Percentiles rank a stretch among this genome's conserved stretches.
Evolutionary conservation across 352 stramenopile genomes (phyloP).

Genomic region (Globisporangium lucens): DNA sequence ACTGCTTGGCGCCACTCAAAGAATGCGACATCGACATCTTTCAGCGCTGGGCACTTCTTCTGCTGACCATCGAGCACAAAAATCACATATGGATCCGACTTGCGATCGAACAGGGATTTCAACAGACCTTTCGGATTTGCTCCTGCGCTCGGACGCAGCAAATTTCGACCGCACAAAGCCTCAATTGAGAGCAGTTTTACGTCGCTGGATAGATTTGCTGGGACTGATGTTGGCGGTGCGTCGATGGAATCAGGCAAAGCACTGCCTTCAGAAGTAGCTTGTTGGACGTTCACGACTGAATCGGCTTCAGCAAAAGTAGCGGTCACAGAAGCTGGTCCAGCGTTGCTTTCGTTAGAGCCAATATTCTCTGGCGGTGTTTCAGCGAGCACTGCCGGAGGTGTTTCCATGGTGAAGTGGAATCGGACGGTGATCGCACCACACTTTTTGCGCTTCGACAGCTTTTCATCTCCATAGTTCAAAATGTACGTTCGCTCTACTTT

Average conservation of each 20-base stretch:
- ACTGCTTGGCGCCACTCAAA: constrained; percentile 45
- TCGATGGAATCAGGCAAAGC: background rate
- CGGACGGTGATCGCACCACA: constrained; percentile 37
- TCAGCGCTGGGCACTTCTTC: constrained; percentile 28
- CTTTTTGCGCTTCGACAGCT: constrained; percentile 32
- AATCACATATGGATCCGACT: constrained; percentile 43
- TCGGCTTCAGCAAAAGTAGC: background rate
- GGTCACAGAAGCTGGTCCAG: background rate
- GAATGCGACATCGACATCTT: constrained; percentile 42
- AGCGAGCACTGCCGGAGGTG: background rate
- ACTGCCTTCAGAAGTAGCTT: background rate
- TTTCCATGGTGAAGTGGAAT: constrained; percentile 23
- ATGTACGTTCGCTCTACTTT: constrained; percentile 17
- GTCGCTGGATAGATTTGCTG: constrained; percentile 13
- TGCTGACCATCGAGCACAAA: constrained; percentile 28
- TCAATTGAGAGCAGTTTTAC: constrained; percentile 39
- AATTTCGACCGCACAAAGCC: constrained; percentile 28
- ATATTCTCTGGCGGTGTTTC: background rate
- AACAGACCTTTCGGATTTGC: constrained; percentile 28
- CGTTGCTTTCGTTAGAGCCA: background rate
- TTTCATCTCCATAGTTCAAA: constrained; percentile 30
- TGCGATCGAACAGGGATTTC: constrained; percentile 40
- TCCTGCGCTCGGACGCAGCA: constrained; percentile 21
- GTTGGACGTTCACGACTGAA: background rate
- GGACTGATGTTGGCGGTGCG: background rate